These are phyloP conservation scores for Earliella scabrosa DNA, from an alignment of 1,284 basidiomycete genomes.

Conservation along the genomic window DNA sequence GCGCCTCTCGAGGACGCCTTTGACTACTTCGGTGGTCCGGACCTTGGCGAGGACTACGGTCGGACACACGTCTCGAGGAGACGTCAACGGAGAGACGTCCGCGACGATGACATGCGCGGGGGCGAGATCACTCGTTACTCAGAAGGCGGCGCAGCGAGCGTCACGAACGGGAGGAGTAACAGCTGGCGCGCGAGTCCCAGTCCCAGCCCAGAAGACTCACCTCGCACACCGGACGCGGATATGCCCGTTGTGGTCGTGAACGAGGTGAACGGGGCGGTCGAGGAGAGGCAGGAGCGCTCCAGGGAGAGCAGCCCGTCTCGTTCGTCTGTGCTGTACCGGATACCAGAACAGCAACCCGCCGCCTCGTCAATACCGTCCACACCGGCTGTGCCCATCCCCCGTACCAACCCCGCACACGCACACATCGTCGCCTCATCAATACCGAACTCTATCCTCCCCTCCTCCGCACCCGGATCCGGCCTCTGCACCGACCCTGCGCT, in stretches of 20 bases:
- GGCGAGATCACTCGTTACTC: slow-evolving; percentile 27
- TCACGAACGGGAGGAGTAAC: slow-evolving; percentile 32
- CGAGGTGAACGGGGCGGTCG: slow-evolving; percentile 37
- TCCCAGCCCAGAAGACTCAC: slow-evolving; percentile 9
- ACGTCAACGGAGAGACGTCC: slow-evolving; percentile 18
- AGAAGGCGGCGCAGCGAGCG: slow-evolving; percentile 31
- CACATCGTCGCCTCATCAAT: slow-evolving; percentile 16
- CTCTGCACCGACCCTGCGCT: slow-evolving; percentile 25
- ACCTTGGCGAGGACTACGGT: slow-evolving; percentile 49
- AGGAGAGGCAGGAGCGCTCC: slow-evolving; percentile 38
- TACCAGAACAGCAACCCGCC: slow-evolving; percentile 9
- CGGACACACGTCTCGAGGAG: slow-evolving; percentile 17
- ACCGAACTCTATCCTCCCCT: slow-evolving; percentile 19
- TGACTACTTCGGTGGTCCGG: slow-evolving; percentile 66
- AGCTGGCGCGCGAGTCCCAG: slow-evolving; percentile 13
- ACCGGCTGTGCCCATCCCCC: slow-evolving; percentile 25
- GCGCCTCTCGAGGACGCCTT: slow-evolving; percentile 56
- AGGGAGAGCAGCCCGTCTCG: slow-evolving; percentile 29
- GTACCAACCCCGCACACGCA: slow-evolving; percentile 23
- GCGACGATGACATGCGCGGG: slow-evolving; percentile 24
- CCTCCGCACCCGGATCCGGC: slow-evolving; percentile 15
- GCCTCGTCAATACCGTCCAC: slow-evolving; percentile 14
- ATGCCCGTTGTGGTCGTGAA: slow-evolving; percentile 39
- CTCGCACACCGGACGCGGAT: slow-evolving; percentile 23
- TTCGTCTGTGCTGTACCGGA: slow-evolving; percentile 13